Conservation (phyloP, 805 yeast genomes). For the Yarrowia sp. region DNA sequence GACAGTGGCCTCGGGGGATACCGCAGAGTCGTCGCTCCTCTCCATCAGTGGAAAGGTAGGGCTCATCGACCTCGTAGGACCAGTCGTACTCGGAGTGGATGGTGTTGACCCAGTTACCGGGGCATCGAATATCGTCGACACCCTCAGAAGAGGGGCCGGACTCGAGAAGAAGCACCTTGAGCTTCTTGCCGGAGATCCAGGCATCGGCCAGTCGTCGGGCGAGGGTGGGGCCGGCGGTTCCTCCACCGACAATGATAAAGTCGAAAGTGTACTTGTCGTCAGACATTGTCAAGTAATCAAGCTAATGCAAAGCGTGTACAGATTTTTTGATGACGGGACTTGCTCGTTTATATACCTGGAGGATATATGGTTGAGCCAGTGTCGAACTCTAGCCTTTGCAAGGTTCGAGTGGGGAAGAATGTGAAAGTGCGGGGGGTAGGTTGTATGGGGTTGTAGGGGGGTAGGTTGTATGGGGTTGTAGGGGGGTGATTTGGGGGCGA, state of each 20-base stretch:
- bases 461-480: too few species aligned
- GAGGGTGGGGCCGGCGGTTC: slow-evolving; percentile 39
- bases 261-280: slow-evolving; percentile 29
- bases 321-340: not conserved
- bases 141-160: slow-evolving; percentile 37
- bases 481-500: not conserved
- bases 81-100: slow-evolving; percentile 37
- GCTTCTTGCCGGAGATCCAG: slow-evolving; percentile 31
- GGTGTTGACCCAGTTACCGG: slow-evolving; percentile 35
- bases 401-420: slow-evolving; percentile 23
- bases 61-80: slow-evolving; percentile 37
- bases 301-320: not conserved
- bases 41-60: slow-evolving; percentile 35
- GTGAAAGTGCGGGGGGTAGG: slow-evolving; percentile 17
- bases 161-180: slow-evolving; percentile 35
- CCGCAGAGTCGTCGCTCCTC: slow-evolving; percentile 31
- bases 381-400: not conserved
- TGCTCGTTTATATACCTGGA: not conserved
- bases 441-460: not conserved
- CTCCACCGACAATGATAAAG: slow-evolving; percentile 36
- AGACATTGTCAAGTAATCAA: slow-evolving; percentile 9
- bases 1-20: slow-evolving; percentile 39
- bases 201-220: slow-evolving; percentile 39
- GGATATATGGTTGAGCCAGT: not conserved
- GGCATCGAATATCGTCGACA: slow-evolving; percentile 33